Percentiles rank a stretch among this genome's conserved stretches.
These are phyloP conservation scores for Sclerotinia trifoliorum DNA, from an alignment of 2,329 filamentous ascomycete genomes.

Conservation along the genomic window DNA sequence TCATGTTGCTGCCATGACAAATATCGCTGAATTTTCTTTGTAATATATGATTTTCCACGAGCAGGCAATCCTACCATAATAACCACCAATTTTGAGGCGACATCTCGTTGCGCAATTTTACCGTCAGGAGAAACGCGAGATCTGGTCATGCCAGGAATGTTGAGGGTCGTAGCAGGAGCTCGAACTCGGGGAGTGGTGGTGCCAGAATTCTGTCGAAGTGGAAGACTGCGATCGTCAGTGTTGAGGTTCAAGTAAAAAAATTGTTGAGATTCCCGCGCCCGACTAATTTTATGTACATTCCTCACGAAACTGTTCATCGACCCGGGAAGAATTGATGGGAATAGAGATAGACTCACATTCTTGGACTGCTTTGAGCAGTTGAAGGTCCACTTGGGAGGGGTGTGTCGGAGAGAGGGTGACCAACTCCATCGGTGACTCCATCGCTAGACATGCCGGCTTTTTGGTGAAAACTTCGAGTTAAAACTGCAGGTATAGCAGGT, in stretches of 20 bases:
- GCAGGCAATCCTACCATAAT: constrained; percentile 97
- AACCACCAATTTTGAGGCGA: constrained; percentile 94
- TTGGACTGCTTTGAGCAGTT: constrained; percentile 38
- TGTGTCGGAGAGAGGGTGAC: constrained; percentile 30
- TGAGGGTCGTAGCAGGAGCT: constrained; percentile 87
- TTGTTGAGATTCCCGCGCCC: constrained; percentile 10
- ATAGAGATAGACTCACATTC: constrained; percentile 35
- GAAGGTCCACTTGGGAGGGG: constrained; percentile 33
- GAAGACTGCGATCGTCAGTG: constrained; percentile 50
- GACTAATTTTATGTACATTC: neutral
- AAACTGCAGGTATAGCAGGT: neutral
- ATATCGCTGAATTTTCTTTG: constrained; percentile 94
- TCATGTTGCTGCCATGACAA: constrained; percentile 97
- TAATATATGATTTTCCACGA: constrained; percentile 96
- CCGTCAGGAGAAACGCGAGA: constrained; percentile 95
- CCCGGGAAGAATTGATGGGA: too few species aligned
- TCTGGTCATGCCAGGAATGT: constrained; percentile 93
- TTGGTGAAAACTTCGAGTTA: constrained; percentile 2
- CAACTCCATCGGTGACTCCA: constrained; percentile 23
- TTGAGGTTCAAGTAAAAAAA: constrained; percentile 2
- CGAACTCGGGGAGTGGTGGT: constrained; percentile 74
- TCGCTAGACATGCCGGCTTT: constrained; percentile 17
- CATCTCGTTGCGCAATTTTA: constrained; percentile 87
- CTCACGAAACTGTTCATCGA: neutral
- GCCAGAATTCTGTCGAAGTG: constrained; percentile 71